phyloP scores from a whole-genome alignment of 1,284 basidiomycete species.

The Hemileia vastatrix region DNA sequence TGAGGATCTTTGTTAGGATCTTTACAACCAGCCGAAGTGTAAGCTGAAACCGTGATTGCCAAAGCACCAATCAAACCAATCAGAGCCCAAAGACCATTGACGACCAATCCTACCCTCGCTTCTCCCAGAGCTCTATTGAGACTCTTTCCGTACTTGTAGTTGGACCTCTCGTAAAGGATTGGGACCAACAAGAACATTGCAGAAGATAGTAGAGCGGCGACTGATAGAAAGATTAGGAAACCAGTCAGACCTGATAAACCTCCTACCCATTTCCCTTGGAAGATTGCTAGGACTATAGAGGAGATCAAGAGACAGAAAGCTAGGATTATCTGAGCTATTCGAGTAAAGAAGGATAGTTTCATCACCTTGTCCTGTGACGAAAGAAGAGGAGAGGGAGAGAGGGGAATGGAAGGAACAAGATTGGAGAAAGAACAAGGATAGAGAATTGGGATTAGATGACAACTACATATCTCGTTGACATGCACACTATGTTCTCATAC shows the following conservation, averaged over 20 bases:
- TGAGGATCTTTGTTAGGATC: constrained; percentile 33
- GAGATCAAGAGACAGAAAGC: no score
- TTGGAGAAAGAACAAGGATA: no score
- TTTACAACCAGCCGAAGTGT: constrained; percentile 35
- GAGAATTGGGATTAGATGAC: no score
- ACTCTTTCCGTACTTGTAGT: constrained; percentile 11
- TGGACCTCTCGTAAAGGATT: constrained; percentile 24
- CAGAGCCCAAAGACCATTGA: constrained; percentile 31
- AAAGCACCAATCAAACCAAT: constrained; percentile 30
- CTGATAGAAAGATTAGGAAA: constrained; percentile 31
- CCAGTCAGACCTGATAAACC: constrained; percentile 35
- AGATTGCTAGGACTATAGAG: no score
- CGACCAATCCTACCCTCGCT: constrained; percentile 33
- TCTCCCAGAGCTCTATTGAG: constrained; percentile 29
- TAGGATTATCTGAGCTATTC: no score
- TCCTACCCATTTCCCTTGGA: constrained; percentile 35
- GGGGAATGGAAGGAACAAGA: no score
- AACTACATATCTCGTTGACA: no score
- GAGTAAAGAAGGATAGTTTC: no score
- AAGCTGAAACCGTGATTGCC: constrained; percentile 32
- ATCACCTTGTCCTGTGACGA: no score
- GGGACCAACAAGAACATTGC: constrained; percentile 31
- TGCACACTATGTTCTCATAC: no score
- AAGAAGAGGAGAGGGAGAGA: no score
- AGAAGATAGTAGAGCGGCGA: constrained; percentile 27